A percentile compares a stretch with the other conserved stretches of the same genome.
Conservation (phyloP, 164 flowering plant species). For the Taxillus chinensis region DNA sequence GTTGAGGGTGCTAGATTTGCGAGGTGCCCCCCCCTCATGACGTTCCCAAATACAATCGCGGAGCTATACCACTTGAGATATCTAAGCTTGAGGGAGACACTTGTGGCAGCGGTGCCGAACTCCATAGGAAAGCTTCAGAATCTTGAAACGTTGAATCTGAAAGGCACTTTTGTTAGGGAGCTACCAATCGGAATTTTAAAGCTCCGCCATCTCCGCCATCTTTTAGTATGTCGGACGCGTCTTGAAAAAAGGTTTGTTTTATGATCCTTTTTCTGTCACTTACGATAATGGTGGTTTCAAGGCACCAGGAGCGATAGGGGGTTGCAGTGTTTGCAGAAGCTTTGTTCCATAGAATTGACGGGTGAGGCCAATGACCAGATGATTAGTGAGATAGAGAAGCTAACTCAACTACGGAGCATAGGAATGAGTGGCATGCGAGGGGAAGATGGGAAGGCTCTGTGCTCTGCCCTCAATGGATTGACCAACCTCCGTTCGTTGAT, state of each 20-base stretch:
- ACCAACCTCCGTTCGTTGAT: slow-evolving; percentile 12
- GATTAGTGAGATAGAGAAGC: slow-evolving; percentile 16
- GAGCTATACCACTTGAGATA: too few relatives aligned
- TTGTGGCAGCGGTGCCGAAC: slow-evolving; percentile 20
- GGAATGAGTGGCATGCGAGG: slow-evolving; percentile 20
- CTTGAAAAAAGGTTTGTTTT: too few relatives aligned
- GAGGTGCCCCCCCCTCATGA: too few relatives aligned
- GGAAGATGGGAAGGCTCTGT: slow-evolving; percentile 13
- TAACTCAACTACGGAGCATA: slow-evolving; percentile 22
- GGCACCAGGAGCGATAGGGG: slow-evolving; percentile 8
- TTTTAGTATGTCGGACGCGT: slow-evolving; percentile 15
- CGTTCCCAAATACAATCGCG: too few relatives aligned
- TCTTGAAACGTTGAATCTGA: slow-evolving; percentile 27
- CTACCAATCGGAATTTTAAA: slow-evolving; percentile 19
- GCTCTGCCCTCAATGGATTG: slow-evolving; percentile 14
- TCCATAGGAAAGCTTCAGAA: slow-evolving; percentile 20
- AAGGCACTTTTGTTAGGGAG: slow-evolving; percentile 12
- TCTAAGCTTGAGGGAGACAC: too few relatives aligned
- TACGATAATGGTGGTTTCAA: slow-evolving; percentile 16
- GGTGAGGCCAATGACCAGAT: background rate
- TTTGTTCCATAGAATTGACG: slow-evolving; percentile 13
- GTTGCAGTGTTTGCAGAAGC: slow-evolving; percentile 18
- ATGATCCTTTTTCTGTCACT: too few relatives aligned
- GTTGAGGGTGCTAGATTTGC: too few relatives aligned
- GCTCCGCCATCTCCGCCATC: slow-evolving; percentile 23